Conservation (phyloP, 768 basidiomycete species). For the Lentinula lateritia region DNA sequence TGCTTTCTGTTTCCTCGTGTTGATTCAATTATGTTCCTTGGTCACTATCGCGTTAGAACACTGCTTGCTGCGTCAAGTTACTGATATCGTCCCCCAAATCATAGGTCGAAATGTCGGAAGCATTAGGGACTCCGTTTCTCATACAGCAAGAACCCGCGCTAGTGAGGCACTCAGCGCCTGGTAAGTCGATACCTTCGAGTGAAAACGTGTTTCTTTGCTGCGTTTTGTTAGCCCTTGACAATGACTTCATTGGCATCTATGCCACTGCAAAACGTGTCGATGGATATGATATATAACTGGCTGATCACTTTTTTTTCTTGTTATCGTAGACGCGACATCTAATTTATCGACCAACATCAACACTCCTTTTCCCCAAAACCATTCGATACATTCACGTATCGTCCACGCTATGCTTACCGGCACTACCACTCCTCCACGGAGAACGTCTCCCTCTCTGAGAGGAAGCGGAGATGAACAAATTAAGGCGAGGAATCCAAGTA, state of each 20-base stretch:
- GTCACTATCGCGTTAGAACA: not conserved
- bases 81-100: not conserved
- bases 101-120: not conserved
- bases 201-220: not conserved
- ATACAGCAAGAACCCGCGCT: not conserved
- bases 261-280: not conserved
- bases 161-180: not conserved
- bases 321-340: not conserved
- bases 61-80: not conserved
- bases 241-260: too few relatives aligned
- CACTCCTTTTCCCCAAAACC: not conserved
- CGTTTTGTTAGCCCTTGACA: not conserved
- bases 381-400: not conserved
- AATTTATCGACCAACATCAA: not conserved
- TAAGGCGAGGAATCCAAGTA: not conserved
- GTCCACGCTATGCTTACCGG: not conserved
- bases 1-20: slow-evolving; percentile 4
- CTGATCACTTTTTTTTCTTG: not conserved
- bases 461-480: not conserved
- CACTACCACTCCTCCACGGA: not conserved
- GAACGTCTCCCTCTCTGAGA: not conserved
- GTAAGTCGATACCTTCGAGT: not conserved
- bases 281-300: not conserved
- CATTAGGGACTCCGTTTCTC: not conserved
- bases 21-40: not conserved